Evolutionary conservation across 176 grass and related monocot species (phyloP).

Genomic region (Themeda triandra): DNA sequence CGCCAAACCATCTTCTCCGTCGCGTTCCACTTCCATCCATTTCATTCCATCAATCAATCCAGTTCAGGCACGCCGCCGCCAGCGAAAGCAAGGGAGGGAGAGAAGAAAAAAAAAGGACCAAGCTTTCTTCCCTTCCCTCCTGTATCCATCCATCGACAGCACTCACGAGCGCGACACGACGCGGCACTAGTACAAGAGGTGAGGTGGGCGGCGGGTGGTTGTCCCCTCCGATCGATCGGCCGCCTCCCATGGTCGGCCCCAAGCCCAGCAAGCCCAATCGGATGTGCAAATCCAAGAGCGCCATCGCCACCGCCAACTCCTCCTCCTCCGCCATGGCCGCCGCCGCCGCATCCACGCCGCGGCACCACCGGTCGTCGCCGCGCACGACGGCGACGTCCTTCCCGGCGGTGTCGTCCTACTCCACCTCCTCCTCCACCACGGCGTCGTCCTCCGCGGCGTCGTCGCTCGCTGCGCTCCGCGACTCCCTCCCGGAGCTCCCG

Average conservation of each 20-base stretch:
- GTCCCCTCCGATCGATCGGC: not conserved
- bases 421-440: slow-evolving; percentile 28
- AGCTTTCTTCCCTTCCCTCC: not conserved
- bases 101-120: not conserved
- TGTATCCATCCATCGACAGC: not conserved
- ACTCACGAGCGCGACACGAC: not conserved
- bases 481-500: slow-evolving; percentile 52
- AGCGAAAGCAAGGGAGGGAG: not conserved
- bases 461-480: slow-evolving; percentile 53
- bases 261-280: not conserved
- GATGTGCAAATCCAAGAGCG: slow-evolving; percentile 79
- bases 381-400: not conserved
- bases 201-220: not conserved
- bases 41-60: not conserved
- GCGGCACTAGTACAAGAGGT: not conserved
- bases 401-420: not conserved
- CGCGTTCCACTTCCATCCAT: not conserved
- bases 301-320: slow-evolving; percentile 32
- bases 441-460: slow-evolving; percentile 37
- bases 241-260: slow-evolving; percentile 23
- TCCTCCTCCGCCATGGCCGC: slow-evolving; percentile 16
- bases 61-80: not conserved
- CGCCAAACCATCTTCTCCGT: not conserved
- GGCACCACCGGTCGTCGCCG: slow-evolving; percentile 21
- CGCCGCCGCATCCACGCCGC: slow-evolving; percentile 6